A percentile compares a stretch with the other conserved stretches of the same genome.
phyloP scores from a whole-genome alignment of 345 rosid genomes.

The Kernera saxatilis region DNA sequence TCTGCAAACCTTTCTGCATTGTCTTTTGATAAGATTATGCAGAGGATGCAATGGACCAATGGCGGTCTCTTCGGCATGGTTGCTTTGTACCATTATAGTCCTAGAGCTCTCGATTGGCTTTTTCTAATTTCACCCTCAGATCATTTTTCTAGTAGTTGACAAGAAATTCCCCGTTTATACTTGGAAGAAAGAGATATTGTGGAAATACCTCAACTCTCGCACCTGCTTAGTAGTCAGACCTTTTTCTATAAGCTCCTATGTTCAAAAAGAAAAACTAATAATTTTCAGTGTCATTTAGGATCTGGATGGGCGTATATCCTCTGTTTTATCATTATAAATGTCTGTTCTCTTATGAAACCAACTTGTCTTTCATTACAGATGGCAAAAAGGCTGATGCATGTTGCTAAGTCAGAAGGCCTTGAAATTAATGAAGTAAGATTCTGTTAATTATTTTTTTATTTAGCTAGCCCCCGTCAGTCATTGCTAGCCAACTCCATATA shows the following conservation, averaged over 20 bases:
- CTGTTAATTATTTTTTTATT: neutral
- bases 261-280: neutral
- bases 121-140: neutral
- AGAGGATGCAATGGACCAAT: neutral
- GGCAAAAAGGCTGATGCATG: conserved; percentile 87
- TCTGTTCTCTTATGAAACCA: conserved; percentile 12
- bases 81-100: conserved; percentile 1
- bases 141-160: conserved; percentile 4
- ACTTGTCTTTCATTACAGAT: conserved; percentile 50
- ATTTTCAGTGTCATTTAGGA: neutral
- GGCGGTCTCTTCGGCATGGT: conserved; percentile 3
- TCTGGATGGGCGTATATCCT: neutral
- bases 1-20: neutral
- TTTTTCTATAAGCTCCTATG: neutral
- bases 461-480: conserved; percentile 3
- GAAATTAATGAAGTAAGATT: conserved; percentile 61
- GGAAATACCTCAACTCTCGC: neutral
- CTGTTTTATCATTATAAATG: neutral
- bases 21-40: neutral
- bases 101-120: neutral
- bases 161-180: neutral
- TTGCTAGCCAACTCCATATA: conserved; percentile 4
- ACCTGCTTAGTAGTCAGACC: neutral
- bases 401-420: conserved; percentile 83
- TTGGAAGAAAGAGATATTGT: neutral